Evolutionary conservation across 331 rosid species (phyloP), one percentile per base, ranked within the genome.

Genomic region (Malus hybrid): DNA sequence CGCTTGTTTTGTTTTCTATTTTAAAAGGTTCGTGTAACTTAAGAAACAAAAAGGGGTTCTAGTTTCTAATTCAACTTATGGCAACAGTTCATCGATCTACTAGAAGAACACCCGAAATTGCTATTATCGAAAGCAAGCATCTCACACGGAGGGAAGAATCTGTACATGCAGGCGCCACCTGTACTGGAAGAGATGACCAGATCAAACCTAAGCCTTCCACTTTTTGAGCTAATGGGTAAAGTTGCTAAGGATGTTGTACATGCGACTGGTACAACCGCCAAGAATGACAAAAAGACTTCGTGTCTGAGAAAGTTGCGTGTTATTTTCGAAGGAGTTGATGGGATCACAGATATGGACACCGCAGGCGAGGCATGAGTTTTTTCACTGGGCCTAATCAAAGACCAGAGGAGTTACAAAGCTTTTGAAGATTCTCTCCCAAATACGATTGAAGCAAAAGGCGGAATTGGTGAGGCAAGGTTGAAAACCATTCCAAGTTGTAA

Each of bases 161-260:
- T 92, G 16, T 92, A 90, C 88, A 92, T 95, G 97, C 97, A 95
- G 82, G 98, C 98, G 10, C 99, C 96, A 28, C 97, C 93, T 6
- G 88, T 92, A 6, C 86, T 94, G 83, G 99, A 94, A 82, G 97
- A 94, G 85, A 90, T 94, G 99, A 94, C 99, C 66, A 76, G 97
- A 81, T 85, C 97, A 32, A 94, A 94, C 86, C 81, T 92, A 78
- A 70, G 83, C 72, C 34, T 75, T 32, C 60, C 88, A 63, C 87
- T 94, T 72, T 94, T 85, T 70, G 86, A 92, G 12, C 83, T 90
- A 75, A 90, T 94, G 89, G 97, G 88, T 55, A 87, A 92, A 80
- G 66, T 84, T 42, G 70, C 88, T n/a, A 90, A 82, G 81, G 95
- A 88, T 60, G 75, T 86, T 36, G 84, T 94, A 68, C 96, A 94